Conservation (phyloP, 2,329 filamentous ascomycete species). For the Thermochaetoides dissita region DNA sequence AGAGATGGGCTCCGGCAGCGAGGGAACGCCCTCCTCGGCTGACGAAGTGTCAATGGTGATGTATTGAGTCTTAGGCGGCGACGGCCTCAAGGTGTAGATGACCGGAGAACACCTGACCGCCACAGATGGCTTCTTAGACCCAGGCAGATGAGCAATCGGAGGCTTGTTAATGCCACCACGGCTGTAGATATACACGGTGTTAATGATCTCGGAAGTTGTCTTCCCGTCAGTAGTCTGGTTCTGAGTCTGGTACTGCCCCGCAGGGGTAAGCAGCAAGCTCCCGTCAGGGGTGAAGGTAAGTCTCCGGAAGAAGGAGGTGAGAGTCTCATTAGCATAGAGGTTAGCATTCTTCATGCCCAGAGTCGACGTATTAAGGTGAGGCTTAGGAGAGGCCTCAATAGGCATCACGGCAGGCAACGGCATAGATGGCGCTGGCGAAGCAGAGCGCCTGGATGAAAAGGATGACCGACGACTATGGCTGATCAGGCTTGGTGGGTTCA, state of each 20-base stretch:
- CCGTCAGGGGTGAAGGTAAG: slow-evolving; percentile 92
- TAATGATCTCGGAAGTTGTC: slow-evolving; percentile 71
- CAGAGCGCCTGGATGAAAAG: slow-evolving; percentile 76
- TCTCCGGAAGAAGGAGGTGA: slow-evolving; percentile 91
- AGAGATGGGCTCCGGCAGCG: slow-evolving; percentile 69
- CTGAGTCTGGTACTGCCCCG: slow-evolving; percentile 83
- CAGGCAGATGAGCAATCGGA: slow-evolving; percentile 84
- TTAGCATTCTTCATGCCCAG: slow-evolving; percentile 68
- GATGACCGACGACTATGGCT: slow-evolving; percentile 91
- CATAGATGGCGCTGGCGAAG: slow-evolving; percentile 84
- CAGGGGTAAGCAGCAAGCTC: slow-evolving; percentile 82
- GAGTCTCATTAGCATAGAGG: slow-evolving; percentile 90
- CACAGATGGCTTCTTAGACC: slow-evolving; percentile 95
- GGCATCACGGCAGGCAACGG: slow-evolving; percentile 92
- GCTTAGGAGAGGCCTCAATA: slow-evolving; percentile 75
- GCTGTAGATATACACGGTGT: slow-evolving; percentile 97
- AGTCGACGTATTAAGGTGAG: slow-evolving; percentile 41
- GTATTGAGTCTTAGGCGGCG: slow-evolving; percentile 57
- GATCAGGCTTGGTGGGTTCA: slow-evolving; percentile 85
- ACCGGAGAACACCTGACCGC: slow-evolving; percentile 89
- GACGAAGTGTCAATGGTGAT: slow-evolving; percentile 93
- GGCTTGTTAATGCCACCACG: slow-evolving; percentile 93
- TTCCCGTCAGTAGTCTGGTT: slow-evolving; percentile 56
- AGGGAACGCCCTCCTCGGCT: slow-evolving; percentile 66
- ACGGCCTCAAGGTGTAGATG: slow-evolving; percentile 66